Evolutionary conservation across 495 filamentous ascomycete species (phyloP).

Genomic region (Podospora sp.): DNA sequence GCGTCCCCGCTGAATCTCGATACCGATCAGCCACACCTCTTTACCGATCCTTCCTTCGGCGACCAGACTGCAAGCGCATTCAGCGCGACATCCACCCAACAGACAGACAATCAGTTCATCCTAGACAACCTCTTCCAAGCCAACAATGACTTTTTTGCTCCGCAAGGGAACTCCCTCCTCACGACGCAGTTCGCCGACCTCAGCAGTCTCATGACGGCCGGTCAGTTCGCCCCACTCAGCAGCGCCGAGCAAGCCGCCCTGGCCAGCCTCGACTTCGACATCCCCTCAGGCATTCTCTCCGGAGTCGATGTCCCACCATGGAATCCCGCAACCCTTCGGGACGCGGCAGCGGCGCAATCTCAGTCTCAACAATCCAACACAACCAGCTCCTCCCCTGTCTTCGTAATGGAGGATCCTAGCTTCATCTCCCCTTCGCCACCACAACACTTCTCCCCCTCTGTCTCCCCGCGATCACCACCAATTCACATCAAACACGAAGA

Average conservation of each 20-base stretch:
- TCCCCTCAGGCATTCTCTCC: slow-evolving; percentile 37
- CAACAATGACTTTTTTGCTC: slow-evolving; percentile 3
- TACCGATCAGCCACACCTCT: slow-evolving; percentile 20
- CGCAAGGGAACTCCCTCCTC: slow-evolving; percentile 5
- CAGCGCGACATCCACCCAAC: background rate
- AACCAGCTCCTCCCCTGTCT: slow-evolving; percentile 33
- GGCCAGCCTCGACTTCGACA: slow-evolving; percentile 32
- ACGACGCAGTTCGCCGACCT: slow-evolving; percentile 16
- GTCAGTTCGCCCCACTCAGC: background rate
- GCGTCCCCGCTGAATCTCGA: slow-evolving; percentile 32
- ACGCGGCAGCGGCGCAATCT: slow-evolving; percentile 15
- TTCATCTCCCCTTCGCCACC: slow-evolving; percentile 35
- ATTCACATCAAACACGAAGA: slow-evolving; percentile 36
- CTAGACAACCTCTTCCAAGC: slow-evolving; percentile 2
- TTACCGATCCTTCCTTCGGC: slow-evolving; percentile 27
- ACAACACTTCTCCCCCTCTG: slow-evolving; percentile 34
- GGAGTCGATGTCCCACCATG: slow-evolving; percentile 41
- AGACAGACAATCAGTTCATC: slow-evolving; percentile 13
- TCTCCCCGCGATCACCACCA: slow-evolving; percentile 30
- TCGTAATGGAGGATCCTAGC: slow-evolving; percentile 41
- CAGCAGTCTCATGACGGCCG: background rate
- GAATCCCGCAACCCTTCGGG: slow-evolving; percentile 40
- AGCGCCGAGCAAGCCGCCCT: slow-evolving; percentile 24
- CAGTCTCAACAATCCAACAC: background rate
- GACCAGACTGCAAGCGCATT: slow-evolving; percentile 24